phyloP scores from a whole-genome alignment of 805 yeast genomes.

The Lachancea fermentati region DNA sequence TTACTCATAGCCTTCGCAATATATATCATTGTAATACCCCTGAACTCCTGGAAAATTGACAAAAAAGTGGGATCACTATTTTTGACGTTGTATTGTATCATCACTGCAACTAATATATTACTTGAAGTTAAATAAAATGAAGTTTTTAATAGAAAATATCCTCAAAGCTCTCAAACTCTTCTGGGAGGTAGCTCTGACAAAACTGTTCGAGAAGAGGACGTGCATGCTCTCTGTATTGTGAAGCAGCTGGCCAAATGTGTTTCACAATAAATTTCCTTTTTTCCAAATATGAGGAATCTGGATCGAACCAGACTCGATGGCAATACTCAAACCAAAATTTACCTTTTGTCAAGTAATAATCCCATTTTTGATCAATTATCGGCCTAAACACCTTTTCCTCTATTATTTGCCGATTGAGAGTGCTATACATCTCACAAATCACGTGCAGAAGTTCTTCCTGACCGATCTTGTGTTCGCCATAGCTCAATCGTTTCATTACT shows the following conservation, averaged over 20 bases:
- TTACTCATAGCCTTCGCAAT: constrained; percentile 36
- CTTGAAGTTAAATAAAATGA: constrained; percentile 11
- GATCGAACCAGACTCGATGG: constrained; percentile 22
- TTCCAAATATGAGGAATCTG: constrained; percentile 21
- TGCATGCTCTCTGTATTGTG: constrained; percentile 2
- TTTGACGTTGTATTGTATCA: constrained; percentile 16
- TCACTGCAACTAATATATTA: constrained; percentile 19
- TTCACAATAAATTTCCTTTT: constrained; percentile 20
- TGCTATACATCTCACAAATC: constrained; percentile 21
- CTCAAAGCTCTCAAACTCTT: constrained; percentile 22
- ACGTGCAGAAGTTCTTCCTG: constrained; percentile 18
- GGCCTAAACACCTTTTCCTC: constrained; percentile 21
- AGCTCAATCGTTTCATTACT: constrained; percentile 18
- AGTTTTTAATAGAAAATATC: constrained; percentile 7
- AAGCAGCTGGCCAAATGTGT: constrained; percentile 18
- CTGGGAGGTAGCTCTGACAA: constrained; percentile 25
- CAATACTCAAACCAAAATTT: constrained; percentile 28
- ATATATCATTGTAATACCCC: constrained; percentile 38
- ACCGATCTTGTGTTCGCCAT: constrained; percentile 12
- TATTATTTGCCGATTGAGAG: constrained; percentile 18
- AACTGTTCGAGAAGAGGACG: constrained; percentile 13
- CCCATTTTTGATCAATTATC: constrained; percentile 15
- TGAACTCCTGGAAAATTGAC: constrained; percentile 42
- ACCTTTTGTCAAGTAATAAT: constrained; percentile 18
- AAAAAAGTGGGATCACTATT: constrained; percentile 35